phyloP scores from a whole-genome alignment of 768 basidiomycete genomes.

The Macrocybe gigantea region DNA sequence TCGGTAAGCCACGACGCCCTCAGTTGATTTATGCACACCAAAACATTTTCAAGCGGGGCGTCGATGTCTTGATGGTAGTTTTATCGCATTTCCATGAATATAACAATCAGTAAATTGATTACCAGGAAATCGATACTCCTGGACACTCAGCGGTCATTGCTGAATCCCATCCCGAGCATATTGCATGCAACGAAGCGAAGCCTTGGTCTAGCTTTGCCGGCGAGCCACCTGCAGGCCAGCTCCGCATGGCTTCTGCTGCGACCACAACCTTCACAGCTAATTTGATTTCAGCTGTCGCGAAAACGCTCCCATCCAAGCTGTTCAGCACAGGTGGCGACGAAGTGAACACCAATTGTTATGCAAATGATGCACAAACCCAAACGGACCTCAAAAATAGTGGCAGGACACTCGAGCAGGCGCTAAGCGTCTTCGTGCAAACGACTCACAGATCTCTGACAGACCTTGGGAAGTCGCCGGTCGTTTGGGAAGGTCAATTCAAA shows the following conservation, averaged over 20 bases:
- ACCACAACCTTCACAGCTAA: conserved; percentile 54
- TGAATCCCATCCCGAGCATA: conserved; percentile 60
- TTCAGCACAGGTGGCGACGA: conserved; percentile 85
- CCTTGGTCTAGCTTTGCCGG: conserved; percentile 60
- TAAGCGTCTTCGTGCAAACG: conserved; percentile 52
- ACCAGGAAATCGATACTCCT: conserved; percentile 76
- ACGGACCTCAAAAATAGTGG: conserved; percentile 41
- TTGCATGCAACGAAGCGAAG: conserved; percentile 56
- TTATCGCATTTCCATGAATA: conserved; percentile 14
- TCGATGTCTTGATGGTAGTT: conserved; percentile 61
- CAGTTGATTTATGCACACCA: not conserved
- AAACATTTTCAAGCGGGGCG: conserved; percentile 44
- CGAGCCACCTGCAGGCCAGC: conserved; percentile 81
- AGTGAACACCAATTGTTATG: conserved; percentile 63
- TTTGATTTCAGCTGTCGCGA: conserved; percentile 48
- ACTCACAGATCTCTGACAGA: conserved; percentile 49
- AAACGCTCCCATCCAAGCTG: conserved; percentile 48
- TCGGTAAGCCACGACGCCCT: conserved; percentile 36
- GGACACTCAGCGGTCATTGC: conserved; percentile 73
- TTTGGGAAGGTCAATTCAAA: conserved; percentile 60
- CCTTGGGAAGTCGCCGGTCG: conserved; percentile 67
- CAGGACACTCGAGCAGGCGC: conserved; percentile 55
- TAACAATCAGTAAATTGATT: conserved; percentile 30
- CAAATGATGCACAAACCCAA: conserved; percentile 54
- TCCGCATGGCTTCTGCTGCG: conserved; percentile 59